phyloP scores from a whole-genome alignment of 176 grass and related monocot species.

The Pontederia paniculata region DNA sequence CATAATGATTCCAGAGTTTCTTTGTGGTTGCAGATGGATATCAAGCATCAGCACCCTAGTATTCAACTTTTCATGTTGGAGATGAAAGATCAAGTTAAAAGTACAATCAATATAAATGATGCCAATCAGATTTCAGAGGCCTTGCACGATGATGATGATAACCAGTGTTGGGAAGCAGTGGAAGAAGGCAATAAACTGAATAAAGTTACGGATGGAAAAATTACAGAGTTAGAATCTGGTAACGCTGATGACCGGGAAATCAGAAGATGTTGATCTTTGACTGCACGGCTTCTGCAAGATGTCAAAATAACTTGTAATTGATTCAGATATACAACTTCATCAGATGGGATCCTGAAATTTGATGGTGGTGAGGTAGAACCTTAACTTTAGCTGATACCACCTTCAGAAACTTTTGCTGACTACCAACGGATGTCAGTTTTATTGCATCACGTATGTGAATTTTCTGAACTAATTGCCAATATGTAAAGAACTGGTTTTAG shows the following conservation, averaged over 20 bases:
- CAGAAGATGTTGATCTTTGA: conserved; percentile 69
- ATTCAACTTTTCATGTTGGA: conserved; percentile 92
- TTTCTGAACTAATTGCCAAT: no score
- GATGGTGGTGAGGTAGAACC: no score
- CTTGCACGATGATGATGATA: conserved; percentile 26
- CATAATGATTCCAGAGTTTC: conserved; percentile 5
- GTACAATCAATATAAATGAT: neutral
- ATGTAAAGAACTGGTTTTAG: no score
- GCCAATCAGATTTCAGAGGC: conserved; percentile 9
- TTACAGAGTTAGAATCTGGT: conserved; percentile 3
- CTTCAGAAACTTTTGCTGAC: no score
- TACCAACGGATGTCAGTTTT: no score
- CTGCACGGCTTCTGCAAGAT: conserved; percentile 77
- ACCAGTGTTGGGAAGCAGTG: conserved; percentile 21
- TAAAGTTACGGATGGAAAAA: neutral
- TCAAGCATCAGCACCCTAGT: conserved; percentile 69
- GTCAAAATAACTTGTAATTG: conserved; percentile 31
- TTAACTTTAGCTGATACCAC: no score
- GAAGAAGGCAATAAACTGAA: conserved; percentile 19
- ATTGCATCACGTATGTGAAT: no score
- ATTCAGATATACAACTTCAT: no score
- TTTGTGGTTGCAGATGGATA: conserved; percentile 52
- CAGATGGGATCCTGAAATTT: no score
- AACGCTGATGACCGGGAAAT: conserved; percentile 70
- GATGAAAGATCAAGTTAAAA: conserved; percentile 22